These are phyloP conservation scores for Blastocystis sp. DNA, from an alignment of 352 stramenopile genomes.

Conservation along the genomic window DNA sequence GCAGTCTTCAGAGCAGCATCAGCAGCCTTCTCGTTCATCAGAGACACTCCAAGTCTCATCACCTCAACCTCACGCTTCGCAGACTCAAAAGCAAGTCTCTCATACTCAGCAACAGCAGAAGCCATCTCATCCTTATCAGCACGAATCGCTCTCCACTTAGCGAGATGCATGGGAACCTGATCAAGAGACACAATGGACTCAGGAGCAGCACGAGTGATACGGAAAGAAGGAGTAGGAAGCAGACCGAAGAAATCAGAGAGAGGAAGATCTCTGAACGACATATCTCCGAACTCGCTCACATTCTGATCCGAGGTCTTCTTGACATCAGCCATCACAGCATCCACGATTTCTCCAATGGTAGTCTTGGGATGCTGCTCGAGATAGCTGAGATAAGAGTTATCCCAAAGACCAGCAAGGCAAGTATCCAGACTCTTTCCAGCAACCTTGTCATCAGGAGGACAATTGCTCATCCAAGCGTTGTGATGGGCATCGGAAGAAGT, in stretches of 20 bases:
- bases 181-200: not conserved
- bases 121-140: not conserved
- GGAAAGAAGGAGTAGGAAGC: not conserved
- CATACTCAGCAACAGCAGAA: not conserved
- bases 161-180: constrained; percentile 10
- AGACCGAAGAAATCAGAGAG: constrained; percentile 11
- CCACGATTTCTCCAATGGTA: constrained; percentile 15
- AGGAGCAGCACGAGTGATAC: not conserved
- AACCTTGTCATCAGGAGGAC: constrained; percentile 21
- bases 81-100: not conserved
- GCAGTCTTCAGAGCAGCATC: not conserved
- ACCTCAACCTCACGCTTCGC: constrained; percentile 12
- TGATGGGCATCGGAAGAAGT: constrained; percentile 39
- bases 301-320: constrained; percentile 1
- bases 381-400: constrained; percentile 10
- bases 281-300: constrained; percentile 7
- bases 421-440: constrained; percentile 7
- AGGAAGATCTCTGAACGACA: not conserved
- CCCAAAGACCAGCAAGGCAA: constrained; percentile 14
- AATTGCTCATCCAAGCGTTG: constrained; percentile 47
- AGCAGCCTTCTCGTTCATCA: constrained; percentile 11
- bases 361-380: not conserved
- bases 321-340: not conserved
- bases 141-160: constrained; percentile 47
- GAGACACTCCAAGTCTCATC: constrained; percentile 2